These are phyloP conservation scores for Porcisia deanei DNA, from an alignment of 208 protist species.

Conservation along the genomic window DNA sequence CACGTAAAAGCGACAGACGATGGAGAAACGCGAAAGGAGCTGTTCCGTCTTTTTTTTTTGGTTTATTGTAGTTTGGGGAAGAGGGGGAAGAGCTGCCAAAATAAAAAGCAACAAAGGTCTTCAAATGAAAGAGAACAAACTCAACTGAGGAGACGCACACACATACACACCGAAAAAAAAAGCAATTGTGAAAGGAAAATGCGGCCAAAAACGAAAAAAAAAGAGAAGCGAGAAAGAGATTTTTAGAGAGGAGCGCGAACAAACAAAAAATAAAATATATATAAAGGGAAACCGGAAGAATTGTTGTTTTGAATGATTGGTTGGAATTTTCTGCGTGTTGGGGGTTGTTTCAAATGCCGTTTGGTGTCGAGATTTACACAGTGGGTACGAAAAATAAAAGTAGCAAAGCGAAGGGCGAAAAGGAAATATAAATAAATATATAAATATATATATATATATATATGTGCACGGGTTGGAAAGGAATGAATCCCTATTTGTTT, in stretches of 20 bases:
- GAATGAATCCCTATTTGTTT: too few relatives aligned
- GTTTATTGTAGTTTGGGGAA: background rate
- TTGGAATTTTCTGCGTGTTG: too few relatives aligned
- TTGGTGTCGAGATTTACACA: too few relatives aligned
- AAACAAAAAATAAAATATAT: background rate
- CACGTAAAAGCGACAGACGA: background rate
- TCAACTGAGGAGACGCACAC: background rate
- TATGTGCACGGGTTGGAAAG: too few relatives aligned
- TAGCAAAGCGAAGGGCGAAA: too few relatives aligned
- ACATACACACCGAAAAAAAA: background rate
- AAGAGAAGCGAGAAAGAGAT: background rate
- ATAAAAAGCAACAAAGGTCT: constrained; percentile 16
- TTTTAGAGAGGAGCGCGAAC: background rate
- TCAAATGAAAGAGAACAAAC: too few relatives aligned
- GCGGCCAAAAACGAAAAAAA: background rate
- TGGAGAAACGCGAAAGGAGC: background rate
- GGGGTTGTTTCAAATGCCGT: too few relatives aligned
- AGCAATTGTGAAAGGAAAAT: too few relatives aligned
- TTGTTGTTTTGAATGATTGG: too few relatives aligned
- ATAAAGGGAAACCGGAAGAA: background rate
- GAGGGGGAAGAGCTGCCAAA: too few relatives aligned
- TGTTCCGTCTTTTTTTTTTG: background rate
- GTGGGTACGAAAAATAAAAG: too few relatives aligned
- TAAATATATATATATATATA: constrained; percentile 28
- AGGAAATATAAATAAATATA: background rate